Base-by-base conservation (phyloP, 2,329 filamentous ascomycete species). In the Penicillium thymicola region DNA sequence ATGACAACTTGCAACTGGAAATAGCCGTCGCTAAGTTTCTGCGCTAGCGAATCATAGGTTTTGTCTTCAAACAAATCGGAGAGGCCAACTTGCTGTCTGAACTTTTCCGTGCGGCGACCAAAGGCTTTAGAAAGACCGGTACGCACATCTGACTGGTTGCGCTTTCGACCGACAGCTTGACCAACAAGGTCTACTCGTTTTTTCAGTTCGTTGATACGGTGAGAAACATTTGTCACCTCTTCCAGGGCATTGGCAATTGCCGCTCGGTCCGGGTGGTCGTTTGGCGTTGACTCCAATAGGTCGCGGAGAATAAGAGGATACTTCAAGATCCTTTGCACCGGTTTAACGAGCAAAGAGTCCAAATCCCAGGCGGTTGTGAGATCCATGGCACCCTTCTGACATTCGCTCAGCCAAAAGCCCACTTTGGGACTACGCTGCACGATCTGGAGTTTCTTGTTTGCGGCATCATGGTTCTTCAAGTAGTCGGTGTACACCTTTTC, bases 331-430 rank as follows among this genome's bases (percentile, higher is more conserved):
- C 94, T 86, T 75, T 99, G 94, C 72, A 96, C 92, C 2, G 94
- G 94, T 74, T 99, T 99, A 70, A 99, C 93, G 21, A 99, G 83
- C n/a, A 99, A 80, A 0, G 94, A 96, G 72, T 97, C 92, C 59
- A 99, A 76, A 72, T 96, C 90, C 94, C 94, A 99, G 0, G 94
- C 93, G 27, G 87, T 86, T 0, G 94, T 99, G 61, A 99, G 82
- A 70, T 97, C 94, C 65, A 91, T 89, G 13, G 93, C 92, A 68
- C 93, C 92, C 65, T 91, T 87, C 68, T 94, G 92, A 75, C 94
- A 99, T 73, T 97, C 93, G 57, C 88, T 88, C 47, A 97, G 81
- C 94, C 94, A 99, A 49, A 96, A 83, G 43, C 79, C 78, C 42
- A 87, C 81, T 23, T 88, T 80, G 77, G 87, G 71, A 80, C 88